A percentile compares a stretch with the other conserved stretches of the same genome.
Evolutionary conservation across 192 early-diverging fungal genomes (phyloP).

Genomic region (Podila epicladia): DNA sequence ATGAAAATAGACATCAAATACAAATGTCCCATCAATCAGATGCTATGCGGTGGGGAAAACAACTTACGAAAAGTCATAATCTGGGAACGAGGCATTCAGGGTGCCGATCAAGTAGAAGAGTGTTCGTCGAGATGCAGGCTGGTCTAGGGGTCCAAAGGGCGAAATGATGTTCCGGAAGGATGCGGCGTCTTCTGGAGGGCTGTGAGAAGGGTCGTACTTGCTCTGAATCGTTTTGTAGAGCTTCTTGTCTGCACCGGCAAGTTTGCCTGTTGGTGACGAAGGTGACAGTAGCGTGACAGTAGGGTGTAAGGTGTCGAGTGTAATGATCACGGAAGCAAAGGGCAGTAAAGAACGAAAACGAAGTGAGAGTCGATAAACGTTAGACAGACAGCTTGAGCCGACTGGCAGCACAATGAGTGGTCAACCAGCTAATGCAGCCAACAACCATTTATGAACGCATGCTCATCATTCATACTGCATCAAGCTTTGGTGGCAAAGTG

Average conservation of each 20-base stretch:
- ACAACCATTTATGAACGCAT: too few species aligned
- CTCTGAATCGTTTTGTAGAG: slow-evolving; percentile 88
- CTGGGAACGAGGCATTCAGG: slow-evolving; percentile 94
- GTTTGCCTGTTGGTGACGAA: slow-evolving; percentile 74
- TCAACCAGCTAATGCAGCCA: too few species aligned
- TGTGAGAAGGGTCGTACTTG: slow-evolving; percentile 78
- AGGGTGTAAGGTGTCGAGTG: neutral
- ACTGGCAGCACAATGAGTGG: too few species aligned
- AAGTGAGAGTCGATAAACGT: too few species aligned
- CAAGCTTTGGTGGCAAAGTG: too few species aligned
- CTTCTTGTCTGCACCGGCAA: slow-evolving; percentile 91
- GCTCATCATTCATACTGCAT: too few species aligned
- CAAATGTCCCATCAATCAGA: neutral
- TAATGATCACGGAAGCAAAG: neutral
- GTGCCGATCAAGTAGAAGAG: slow-evolving; percentile 96
- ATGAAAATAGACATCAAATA: neutral
- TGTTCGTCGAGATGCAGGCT: slow-evolving; percentile 85
- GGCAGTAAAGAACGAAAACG: too few species aligned
- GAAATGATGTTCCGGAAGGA: slow-evolving; percentile 76
- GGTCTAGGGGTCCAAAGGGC: slow-evolving; percentile 87
- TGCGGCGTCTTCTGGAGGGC: slow-evolving; percentile 74
- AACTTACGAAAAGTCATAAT: slow-evolving; percentile 94
- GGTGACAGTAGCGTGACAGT: neutral
- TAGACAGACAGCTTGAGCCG: too few species aligned
- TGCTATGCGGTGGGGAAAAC: neutral